These are phyloP conservation scores for Protomyces pachydermus DNA, from an alignment of 1,139 yeast genomes.

Conservation along the genomic window DNA sequence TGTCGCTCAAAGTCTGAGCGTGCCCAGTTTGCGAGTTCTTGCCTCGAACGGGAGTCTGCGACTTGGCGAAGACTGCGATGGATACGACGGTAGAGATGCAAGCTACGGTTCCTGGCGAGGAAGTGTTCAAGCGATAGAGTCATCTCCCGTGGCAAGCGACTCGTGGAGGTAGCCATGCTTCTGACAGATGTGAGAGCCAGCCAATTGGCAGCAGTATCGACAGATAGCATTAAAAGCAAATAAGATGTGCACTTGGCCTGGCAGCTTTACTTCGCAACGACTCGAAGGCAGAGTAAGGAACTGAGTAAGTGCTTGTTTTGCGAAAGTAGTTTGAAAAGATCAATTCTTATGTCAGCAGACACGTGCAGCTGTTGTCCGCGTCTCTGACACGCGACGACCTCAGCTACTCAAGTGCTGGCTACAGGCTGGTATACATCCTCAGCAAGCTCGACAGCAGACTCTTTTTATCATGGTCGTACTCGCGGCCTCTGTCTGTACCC, in stretches of 20 bases:
- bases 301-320: no score
- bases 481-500: conserved; percentile 93
- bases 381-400: background rate
- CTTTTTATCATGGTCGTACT: conserved; percentile 52
- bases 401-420: no score
- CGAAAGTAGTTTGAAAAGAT: background rate
- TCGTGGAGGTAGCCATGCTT: background rate
- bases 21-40: conserved; percentile 18
- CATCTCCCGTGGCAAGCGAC: conserved; percentile 1
- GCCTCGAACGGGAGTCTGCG: conserved; percentile 1
- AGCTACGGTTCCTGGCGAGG: conserved; percentile 3
- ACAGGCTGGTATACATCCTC: no score
- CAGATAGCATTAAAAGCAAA: no score
- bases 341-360: background rate
- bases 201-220: no score
- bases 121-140: conserved; percentile 19
- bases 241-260: no score
- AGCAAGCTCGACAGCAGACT: no score
- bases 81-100: conserved; percentile 17
- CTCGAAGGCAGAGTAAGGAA: no score
- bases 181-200: background rate
- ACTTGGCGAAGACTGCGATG: conserved; percentile 21
- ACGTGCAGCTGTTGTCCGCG: background rate
- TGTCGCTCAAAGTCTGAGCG: conserved; percentile 19
- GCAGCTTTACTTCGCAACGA: no score